phyloP scores from a whole-genome alignment of 176 grass and related monocot species.

The Chrysopogon serrulatus region DNA sequence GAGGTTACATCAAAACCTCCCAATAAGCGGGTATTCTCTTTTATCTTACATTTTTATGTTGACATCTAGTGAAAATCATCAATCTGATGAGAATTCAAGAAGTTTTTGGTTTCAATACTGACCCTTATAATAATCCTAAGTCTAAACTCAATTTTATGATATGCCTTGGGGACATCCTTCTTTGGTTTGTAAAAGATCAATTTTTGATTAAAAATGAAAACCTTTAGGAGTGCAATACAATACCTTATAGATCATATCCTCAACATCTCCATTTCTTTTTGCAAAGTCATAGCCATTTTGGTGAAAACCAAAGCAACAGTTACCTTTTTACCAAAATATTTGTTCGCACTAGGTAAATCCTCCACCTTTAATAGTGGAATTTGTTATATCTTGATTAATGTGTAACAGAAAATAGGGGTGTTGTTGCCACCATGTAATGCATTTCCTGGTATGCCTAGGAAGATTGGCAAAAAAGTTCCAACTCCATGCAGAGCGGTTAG shows the following conservation, averaged over 20 bases:
- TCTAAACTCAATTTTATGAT: too few relatives aligned
- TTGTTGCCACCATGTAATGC: not conserved
- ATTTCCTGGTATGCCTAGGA: not conserved
- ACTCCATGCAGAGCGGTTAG: not conserved
- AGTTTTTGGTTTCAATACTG: too few relatives aligned
- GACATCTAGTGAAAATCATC: not conserved
- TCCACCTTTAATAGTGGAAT: not conserved
- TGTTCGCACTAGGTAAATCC: not conserved
- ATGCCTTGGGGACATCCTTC: too few relatives aligned
- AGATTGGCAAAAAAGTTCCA: not conserved
- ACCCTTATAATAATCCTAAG: too few relatives aligned
- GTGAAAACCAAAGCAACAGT: not conserved
- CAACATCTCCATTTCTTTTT: not conserved
- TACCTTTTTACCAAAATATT: not conserved
- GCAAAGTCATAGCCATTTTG: not conserved
- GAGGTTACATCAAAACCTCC: not conserved
- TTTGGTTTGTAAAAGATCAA: too few relatives aligned
- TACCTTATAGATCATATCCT: not conserved
- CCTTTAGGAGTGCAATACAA: not conserved
- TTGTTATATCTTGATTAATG: not conserved
- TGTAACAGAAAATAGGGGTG: not conserved
- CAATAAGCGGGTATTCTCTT: not conserved
- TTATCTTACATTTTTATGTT: not conserved
- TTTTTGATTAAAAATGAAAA: not conserved
- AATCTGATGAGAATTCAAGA: too few relatives aligned